Evolutionary conservation across 2,329 filamentous ascomycete genomes (phyloP).

Genomic region (Eurotiales sp.): DNA sequence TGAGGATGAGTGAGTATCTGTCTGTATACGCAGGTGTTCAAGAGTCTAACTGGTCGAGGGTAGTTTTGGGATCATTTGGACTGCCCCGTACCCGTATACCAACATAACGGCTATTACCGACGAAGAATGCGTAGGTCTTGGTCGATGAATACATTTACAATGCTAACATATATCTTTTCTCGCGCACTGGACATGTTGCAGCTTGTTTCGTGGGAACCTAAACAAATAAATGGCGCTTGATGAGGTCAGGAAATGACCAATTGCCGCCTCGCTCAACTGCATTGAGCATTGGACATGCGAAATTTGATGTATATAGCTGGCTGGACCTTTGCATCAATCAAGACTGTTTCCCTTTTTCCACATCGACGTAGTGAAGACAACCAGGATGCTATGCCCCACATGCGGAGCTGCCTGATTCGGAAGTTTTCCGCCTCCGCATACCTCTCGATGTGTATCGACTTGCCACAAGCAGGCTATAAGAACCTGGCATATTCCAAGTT

Average conservation of each 20-base stretch:
- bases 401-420: background rate
- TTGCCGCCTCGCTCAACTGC: too few species aligned
- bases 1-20: slow-evolving; percentile 36
- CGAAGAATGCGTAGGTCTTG: slow-evolving; percentile 55
- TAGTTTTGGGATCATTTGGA: slow-evolving; percentile 57
- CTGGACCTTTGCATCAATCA: too few species aligned
- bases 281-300: too few species aligned
- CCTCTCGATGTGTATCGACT: background rate
- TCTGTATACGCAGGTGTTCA: background rate
- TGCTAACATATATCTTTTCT: background rate
- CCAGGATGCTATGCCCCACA: too few species aligned
- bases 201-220: background rate
- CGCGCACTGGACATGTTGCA: background rate
- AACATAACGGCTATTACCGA: slow-evolving; percentile 45
- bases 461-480: background rate
- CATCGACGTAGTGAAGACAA: background rate
- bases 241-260: too few species aligned
- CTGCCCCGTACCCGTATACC: slow-evolving; percentile 49
- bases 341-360: too few species aligned
- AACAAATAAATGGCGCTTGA: background rate
- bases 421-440: background rate
- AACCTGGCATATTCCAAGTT: too few species aligned
- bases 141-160: slow-evolving; percentile 28
- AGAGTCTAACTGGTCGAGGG: background rate
- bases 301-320: too few species aligned